Percentiles rank a stretch among this genome's conserved stretches.
phyloP scores from a whole-genome alignment of 2,329 filamentous ascomycete species.

The Calonectria pteridis region DNA sequence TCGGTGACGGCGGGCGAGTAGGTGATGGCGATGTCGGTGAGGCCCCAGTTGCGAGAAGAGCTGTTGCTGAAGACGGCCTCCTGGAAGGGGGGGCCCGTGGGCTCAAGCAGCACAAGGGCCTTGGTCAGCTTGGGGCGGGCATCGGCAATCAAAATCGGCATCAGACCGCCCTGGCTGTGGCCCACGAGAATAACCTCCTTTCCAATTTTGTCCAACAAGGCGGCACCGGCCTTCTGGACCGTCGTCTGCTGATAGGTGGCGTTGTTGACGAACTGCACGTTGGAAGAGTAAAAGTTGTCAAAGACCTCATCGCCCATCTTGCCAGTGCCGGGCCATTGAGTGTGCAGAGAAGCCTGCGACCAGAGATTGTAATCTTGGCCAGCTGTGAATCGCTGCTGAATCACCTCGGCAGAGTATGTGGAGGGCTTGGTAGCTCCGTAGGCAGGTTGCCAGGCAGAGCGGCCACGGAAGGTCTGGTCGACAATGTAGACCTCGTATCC shows the following conservation, averaged over 20 bases:
- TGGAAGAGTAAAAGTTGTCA: slow-evolving; percentile 40
- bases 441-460: slow-evolving; percentile 35
- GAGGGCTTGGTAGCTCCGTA: slow-evolving; percentile 24
- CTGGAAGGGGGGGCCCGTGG: slow-evolving; percentile 60
- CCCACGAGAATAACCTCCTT: slow-evolving; percentile 55
- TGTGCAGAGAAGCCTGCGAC: slow-evolving; percentile 38
- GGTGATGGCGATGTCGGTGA: slow-evolving; percentile 61
- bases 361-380: slow-evolving; percentile 34
- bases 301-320: slow-evolving; percentile 34
- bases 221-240: slow-evolving; percentile 48
- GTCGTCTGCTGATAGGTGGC: slow-evolving; percentile 34
- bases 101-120: slow-evolving; percentile 59
- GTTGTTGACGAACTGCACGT: slow-evolving; percentile 40
- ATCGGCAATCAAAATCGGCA: slow-evolving; percentile 47
- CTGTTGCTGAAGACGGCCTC: slow-evolving; percentile 53
- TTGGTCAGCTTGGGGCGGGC: slow-evolving; percentile 54
- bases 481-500: slow-evolving; percentile 42
- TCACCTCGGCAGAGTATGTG: slow-evolving; percentile 32
- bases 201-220: slow-evolving; percentile 57
- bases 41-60: slow-evolving; percentile 55
- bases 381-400: slow-evolving; percentile 36
- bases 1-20: slow-evolving; percentile 56
- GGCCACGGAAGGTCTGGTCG: slow-evolving; percentile 39
- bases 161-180: slow-evolving; percentile 61
- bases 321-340: slow-evolving; percentile 40